These are phyloP conservation scores for Pichia cabralensis DNA, from an alignment of 805 yeast species.

Conservation along the genomic window DNA sequence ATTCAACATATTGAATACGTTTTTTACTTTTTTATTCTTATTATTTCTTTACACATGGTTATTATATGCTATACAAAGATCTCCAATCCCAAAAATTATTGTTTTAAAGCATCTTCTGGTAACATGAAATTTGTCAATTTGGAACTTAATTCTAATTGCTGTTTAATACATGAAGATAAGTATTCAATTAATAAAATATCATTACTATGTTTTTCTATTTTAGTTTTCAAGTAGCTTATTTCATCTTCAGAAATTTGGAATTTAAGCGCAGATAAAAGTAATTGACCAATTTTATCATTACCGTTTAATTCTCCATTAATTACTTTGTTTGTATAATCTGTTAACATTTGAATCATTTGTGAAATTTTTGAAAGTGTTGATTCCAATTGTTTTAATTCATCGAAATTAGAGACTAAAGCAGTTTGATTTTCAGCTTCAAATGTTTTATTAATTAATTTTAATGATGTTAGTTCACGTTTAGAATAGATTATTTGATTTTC, in stretches of 20 bases:
- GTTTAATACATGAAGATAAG: constrained; percentile 72
- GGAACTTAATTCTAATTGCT: constrained; percentile 72
- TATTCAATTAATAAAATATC: constrained; percentile 77
- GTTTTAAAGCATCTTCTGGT: constrained; percentile 26
- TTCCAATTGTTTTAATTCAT: constrained; percentile 36
- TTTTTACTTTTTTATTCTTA: too few species aligned
- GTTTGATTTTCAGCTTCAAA: constrained; percentile 24
- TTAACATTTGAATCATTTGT: constrained; percentile 38
- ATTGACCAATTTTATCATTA: constrained; percentile 54
- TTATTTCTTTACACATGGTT: background rate
- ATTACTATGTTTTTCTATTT: constrained; percentile 64
- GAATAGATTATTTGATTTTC: constrained; percentile 54
- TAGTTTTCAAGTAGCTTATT: constrained; percentile 42
- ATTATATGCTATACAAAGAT: background rate
- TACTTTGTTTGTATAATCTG: constrained; percentile 36
- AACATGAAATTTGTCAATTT: constrained; percentile 50
- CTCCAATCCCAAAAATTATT: constrained; percentile 6
- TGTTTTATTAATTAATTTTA: constrained; percentile 36
- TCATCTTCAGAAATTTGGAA: constrained; percentile 42
- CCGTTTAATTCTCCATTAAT: constrained; percentile 34
- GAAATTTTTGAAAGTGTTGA: constrained; percentile 37
- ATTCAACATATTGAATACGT: too few species aligned
- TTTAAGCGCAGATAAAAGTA: constrained; percentile 47
- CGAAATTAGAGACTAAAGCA: constrained; percentile 27
- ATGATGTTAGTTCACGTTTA: constrained; percentile 47